Evolutionary conservation across 2,329 filamentous ascomycete species (phyloP).

Genomic region (Microsporum ferrugineum): DNA sequence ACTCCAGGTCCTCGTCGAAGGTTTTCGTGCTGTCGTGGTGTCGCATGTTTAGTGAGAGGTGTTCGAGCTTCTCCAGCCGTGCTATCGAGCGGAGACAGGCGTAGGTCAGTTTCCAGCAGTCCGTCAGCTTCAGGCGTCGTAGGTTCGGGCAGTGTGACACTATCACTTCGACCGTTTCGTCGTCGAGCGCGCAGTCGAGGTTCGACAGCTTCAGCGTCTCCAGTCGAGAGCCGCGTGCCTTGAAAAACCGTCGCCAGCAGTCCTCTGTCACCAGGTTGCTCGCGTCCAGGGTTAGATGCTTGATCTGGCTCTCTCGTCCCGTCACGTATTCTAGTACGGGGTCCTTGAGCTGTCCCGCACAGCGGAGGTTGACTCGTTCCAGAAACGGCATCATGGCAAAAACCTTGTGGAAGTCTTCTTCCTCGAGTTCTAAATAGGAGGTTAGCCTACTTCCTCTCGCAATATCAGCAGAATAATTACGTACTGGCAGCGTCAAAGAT

Average conservation of each 20-base stretch:
- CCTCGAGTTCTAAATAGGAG: conserved; percentile 47
- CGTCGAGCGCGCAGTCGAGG: conserved; percentile 69
- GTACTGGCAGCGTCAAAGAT: conserved; percentile 51
- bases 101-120: conserved; percentile 63
- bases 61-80: conserved; percentile 52
- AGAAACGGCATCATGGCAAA: conserved; percentile 63
- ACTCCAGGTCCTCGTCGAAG: not conserved
- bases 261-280: conserved; percentile 70
- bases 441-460: conserved; percentile 7
- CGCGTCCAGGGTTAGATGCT: conserved; percentile 65
- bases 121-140: conserved; percentile 63
- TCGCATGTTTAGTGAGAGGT: conserved; percentile 61
- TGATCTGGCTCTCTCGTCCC: conserved; percentile 57
- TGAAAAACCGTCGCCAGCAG: conserved; percentile 62
- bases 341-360: conserved; percentile 88
- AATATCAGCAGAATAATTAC: conserved; percentile 16
- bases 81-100: conserved; percentile 55
- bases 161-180: conserved; percentile 55
- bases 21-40: conserved; percentile 25
- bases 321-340: conserved; percentile 69
- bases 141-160: conserved; percentile 55
- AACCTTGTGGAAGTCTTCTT: conserved; percentile 67
- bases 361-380: conserved; percentile 61
- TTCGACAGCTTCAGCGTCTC: conserved; percentile 66
- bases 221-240: conserved; percentile 52